These are phyloP conservation scores for Neocallimastix lanati DNA, from an alignment of 192 early-diverging fungal species.

Conservation along the genomic window DNA sequence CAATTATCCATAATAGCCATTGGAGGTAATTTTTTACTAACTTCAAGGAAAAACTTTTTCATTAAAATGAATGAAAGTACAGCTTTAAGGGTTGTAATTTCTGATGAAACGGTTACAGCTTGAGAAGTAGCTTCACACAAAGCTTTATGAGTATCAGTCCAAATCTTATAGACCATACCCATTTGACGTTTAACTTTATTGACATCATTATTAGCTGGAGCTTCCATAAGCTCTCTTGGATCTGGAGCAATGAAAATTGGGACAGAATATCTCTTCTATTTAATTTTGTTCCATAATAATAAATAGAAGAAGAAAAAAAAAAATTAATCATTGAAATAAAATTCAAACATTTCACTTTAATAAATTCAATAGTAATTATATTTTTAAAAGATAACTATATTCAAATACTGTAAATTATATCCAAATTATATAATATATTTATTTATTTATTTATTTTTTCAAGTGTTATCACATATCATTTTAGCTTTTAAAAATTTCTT, in stretches of 20 bases:
- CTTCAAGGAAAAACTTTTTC: neutral
- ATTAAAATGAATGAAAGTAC: neutral
- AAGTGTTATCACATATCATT: too few species aligned
- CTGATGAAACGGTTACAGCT: neutral
- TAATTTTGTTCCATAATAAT: too few species aligned
- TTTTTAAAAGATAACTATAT: too few species aligned
- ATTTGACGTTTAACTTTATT: neutral
- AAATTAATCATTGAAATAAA: too few species aligned
- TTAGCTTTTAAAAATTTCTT: too few species aligned
- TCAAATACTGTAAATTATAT: too few species aligned
- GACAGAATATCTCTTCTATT: neutral
- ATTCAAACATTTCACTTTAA: too few species aligned
- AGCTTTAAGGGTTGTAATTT: neutral
- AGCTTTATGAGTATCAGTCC: neutral
- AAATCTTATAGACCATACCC: neutral
- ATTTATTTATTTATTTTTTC: too few species aligned
- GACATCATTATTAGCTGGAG: neutral
- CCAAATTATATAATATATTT: too few species aligned
- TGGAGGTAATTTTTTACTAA: neutral
- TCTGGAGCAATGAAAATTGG: neutral
- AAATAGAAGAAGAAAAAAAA: too few species aligned
- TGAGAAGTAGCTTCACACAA: neutral
- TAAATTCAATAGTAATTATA: too few species aligned
- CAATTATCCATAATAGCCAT: neutral
- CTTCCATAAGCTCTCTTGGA: neutral